A percentile compares a stretch with the other conserved stretches of the same genome.
Conservation (phyloP, 352 stramenopile species). For the Phytophthora capsici region DNA sequence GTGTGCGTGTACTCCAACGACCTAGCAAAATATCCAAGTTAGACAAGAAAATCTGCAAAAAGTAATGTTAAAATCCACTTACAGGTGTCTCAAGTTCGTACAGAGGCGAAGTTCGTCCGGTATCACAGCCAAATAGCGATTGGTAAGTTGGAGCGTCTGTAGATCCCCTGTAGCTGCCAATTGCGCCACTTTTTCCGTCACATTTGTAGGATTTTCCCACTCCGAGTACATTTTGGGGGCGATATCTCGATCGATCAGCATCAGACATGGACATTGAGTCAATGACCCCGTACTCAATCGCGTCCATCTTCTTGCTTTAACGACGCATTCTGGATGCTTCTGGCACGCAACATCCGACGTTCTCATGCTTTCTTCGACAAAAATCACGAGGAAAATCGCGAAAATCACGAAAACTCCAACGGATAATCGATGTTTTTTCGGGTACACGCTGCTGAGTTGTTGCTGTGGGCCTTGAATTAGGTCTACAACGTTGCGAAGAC, state of each 20-base stretch:
- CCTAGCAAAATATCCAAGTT: slow-evolving; percentile 1
- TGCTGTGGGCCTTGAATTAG: slow-evolving; percentile 11
- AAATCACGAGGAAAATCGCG: slow-evolving; percentile 5
- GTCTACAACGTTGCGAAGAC: slow-evolving; percentile 11
- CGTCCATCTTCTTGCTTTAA: slow-evolving; percentile 35
- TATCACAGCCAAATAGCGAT: slow-evolving; percentile 35
- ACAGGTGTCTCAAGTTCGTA: slow-evolving; percentile 39
- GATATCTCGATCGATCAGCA: slow-evolving; percentile 41
- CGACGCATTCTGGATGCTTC: slow-evolving; percentile 31
- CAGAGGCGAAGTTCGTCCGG: slow-evolving; percentile 38
- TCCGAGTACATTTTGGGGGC: slow-evolving; percentile 29
- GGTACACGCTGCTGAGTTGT: slow-evolving; percentile 13
- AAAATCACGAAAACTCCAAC: slow-evolving; percentile 20
- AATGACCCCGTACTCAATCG: slow-evolving; percentile 8
- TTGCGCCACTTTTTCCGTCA: slow-evolving; percentile 37
- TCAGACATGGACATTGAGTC: slow-evolving; percentile 47
- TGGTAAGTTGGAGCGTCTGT: slow-evolving; percentile 41
- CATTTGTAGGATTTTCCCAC: slow-evolving; percentile 38
- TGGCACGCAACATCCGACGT: slow-evolving; percentile 20
- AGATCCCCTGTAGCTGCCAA: slow-evolving; percentile 33
- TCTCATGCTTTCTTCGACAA: slow-evolving; percentile 25
- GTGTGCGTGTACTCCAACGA: slow-evolving; percentile 24
- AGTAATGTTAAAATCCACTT: neutral
- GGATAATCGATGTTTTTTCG: slow-evolving; percentile 10
- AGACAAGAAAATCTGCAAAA: neutral